Evolutionary conservation across 768 basidiomycete species (phyloP).

Genomic region (Russula olivacea): DNA sequence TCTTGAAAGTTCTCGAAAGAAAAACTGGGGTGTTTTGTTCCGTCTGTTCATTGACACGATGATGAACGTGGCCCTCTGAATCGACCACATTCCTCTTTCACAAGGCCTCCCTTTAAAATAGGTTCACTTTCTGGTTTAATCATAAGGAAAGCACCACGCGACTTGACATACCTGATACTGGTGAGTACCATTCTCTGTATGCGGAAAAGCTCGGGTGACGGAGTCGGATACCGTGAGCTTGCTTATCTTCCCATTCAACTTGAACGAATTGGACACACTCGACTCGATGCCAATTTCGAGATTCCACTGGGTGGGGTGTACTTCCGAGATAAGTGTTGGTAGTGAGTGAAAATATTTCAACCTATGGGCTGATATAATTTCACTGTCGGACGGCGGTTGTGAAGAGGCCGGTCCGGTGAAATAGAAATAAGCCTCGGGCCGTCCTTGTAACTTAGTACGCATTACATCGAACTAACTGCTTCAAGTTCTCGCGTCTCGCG

Average conservation of each 20-base stretch:
- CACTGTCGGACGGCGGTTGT: too few relatives aligned
- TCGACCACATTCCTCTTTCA: slow-evolving; percentile 57
- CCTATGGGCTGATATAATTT: too few relatives aligned
- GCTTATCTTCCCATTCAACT: background rate
- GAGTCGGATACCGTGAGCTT: background rate
- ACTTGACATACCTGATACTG: slow-evolving; percentile 72
- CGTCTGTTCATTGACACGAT: slow-evolving; percentile 15
- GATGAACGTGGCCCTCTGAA: slow-evolving; percentile 24
- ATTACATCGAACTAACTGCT: too few relatives aligned
- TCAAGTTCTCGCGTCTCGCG: too few relatives aligned
- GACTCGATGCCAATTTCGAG: slow-evolving; percentile 60
- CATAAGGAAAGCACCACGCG: slow-evolving; percentile 32
- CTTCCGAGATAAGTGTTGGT: too few relatives aligned
- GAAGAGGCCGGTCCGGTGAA: too few relatives aligned
- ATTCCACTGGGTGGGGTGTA: slow-evolving; percentile 50
- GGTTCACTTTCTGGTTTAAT: slow-evolving; percentile 70
- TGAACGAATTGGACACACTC: slow-evolving; percentile 45
- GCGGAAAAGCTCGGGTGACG: slow-evolving; percentile 37
- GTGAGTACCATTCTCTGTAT: slow-evolving; percentile 71
- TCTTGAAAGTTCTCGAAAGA: slow-evolving; percentile 75
- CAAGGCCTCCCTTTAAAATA: slow-evolving; percentile 72
- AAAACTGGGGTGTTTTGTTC: slow-evolving; percentile 55
- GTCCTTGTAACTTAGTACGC: too few relatives aligned
- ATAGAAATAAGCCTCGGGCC: too few relatives aligned
- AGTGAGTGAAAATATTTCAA: too few relatives aligned